Evolutionary conservation across 2,329 filamentous ascomycete genomes (phyloP), one percentile per base, ranked within the genome.

Genomic region (Ophiocordyceps camponoti-saundersi): DNA sequence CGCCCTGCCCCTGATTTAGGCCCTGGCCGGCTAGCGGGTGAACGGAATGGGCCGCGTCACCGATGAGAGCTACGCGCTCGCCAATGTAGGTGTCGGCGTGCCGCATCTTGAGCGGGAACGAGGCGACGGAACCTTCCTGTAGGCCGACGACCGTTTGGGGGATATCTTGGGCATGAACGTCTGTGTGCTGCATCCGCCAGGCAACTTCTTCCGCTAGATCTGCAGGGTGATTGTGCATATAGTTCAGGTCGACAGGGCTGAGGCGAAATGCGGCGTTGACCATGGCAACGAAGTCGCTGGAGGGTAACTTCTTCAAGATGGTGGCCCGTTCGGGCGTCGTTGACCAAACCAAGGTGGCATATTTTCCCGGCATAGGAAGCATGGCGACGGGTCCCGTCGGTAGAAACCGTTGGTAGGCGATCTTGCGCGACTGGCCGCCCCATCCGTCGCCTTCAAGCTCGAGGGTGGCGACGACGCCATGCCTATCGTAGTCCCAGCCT

Each of bases 21-120:
- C 92, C 92, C 63, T 96, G 92, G 1, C 92, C 92, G 1, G 87
- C 92, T 4, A 98, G 79, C 0, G 92, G 92, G 61, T 98, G 92
- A 53, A 95, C 80, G 1, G 89, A 94, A 61, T 98, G 92, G 8
- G 92, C 92, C 1, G 92, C 92, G 53, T 98, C 92, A 50, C 92
- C 92, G 34, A 98, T 79, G 1, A 98, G 75, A 1, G 89, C 92
- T 10, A 95, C 71, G n/a, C 92, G 82, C 57, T 95, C 87, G 39
- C 80, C 84, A 41, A 85, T 84, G 60, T 98, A 98, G 1, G 85
- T 87, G 57, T 93, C 85, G n/a, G 90, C 89, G 61, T 98, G 92
- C 26, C 89, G 81, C 68, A 96, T 73, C 58, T 83, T 85, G 18
- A 98, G 75, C 0, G 92, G 92, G 64, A 98, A 98, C 0, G 85